phyloP scores from a whole-genome alignment of 83 land plant genomes.

The Thuja plicata region DNA sequence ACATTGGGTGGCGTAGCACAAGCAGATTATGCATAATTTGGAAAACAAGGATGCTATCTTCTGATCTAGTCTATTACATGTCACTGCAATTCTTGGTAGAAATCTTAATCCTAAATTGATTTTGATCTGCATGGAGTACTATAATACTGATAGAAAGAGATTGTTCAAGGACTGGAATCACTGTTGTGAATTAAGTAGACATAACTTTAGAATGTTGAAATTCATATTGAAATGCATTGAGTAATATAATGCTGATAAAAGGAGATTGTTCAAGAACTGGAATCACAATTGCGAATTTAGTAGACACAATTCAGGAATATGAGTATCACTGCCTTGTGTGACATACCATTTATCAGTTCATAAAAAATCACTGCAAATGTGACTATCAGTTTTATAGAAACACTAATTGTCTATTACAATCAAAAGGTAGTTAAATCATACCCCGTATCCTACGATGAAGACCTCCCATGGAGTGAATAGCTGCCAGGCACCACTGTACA shows the following conservation, averaged over 20 bases:
- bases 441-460: slow-evolving; percentile 94
- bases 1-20: not conserved
- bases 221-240: too few relatives aligned
- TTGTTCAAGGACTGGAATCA: not conserved
- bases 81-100: not conserved
- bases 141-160: not conserved
- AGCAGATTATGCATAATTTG: not conserved
- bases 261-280: not conserved
- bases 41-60: not conserved
- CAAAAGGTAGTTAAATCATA: slow-evolving; percentile 28
- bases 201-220: not conserved
- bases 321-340: not conserved
- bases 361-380: not conserved
- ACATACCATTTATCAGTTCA: not conserved
- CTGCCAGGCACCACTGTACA: slow-evolving; percentile 78
- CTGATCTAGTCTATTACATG: not conserved
- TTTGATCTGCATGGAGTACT: not conserved
- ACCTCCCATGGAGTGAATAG: slow-evolving; percentile 71
- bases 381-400: not conserved
- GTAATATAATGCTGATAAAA: not conserved
- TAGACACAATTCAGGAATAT: not conserved
- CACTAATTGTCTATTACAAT: not conserved
- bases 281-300: not conserved
- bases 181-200: not conserved
- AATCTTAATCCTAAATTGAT: not conserved